phyloP scores from a whole-genome alignment of 805 yeast genomes.

The Wickerhamiella slavikovae region DNA sequence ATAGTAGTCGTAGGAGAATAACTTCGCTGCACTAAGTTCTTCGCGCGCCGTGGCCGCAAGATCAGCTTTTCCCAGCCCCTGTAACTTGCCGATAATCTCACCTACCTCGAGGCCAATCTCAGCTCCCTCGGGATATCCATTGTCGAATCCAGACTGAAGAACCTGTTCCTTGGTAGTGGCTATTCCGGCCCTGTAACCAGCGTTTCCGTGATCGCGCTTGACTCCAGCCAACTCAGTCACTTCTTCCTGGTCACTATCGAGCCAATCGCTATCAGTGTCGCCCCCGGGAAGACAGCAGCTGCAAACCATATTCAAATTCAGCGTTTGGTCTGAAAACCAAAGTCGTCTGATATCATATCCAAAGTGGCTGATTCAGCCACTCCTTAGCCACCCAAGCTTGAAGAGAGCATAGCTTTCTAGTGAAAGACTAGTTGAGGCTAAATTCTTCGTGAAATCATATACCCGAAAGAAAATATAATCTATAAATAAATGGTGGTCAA shows the following conservation, averaged over 20 bases:
- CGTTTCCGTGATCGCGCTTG: constrained; percentile 41
- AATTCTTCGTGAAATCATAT: too few species aligned
- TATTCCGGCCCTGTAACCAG: constrained; percentile 72
- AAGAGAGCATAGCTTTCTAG: too few species aligned
- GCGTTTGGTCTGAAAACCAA: too few species aligned
- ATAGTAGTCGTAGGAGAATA: constrained; percentile 36
- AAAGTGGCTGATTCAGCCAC: too few species aligned
- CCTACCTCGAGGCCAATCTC: constrained; percentile 48
- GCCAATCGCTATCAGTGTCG: too few species aligned
- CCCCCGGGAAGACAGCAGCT: too few species aligned
- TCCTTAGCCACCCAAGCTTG: too few species aligned
- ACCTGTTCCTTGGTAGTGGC: constrained; percentile 44
- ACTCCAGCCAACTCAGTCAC: constrained; percentile 11
- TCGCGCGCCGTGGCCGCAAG: constrained; percentile 16
- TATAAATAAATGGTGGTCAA: too few species aligned
- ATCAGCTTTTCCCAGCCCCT: constrained; percentile 18
- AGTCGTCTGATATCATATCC: too few species aligned
- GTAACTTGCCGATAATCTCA: constrained; percentile 32
- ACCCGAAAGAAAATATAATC: too few species aligned
- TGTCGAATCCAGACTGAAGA: constrained; percentile 65
- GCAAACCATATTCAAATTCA: too few species aligned
- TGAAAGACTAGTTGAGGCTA: too few species aligned
- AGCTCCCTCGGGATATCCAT: constrained; percentile 61
- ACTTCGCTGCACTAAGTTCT: constrained; percentile 38
- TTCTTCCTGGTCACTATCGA: constrained; percentile 7